A percentile compares a stretch with the other conserved stretches of the same genome.
These are phyloP conservation scores for Penicillium argentinense DNA, from an alignment of 495 filamentous ascomycete species.

Conservation along the genomic window DNA sequence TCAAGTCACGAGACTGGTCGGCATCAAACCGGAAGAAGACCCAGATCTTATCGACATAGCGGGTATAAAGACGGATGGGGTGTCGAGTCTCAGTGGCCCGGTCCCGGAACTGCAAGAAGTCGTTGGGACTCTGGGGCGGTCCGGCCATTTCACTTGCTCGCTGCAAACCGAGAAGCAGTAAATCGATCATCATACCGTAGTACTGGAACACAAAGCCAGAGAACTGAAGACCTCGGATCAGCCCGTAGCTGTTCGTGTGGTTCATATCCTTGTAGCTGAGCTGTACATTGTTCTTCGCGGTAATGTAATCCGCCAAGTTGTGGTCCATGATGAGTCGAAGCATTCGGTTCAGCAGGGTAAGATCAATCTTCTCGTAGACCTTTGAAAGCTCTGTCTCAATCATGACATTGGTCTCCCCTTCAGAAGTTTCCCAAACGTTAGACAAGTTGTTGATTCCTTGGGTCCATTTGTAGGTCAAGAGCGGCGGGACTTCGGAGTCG, in stretches of 20 bases:
- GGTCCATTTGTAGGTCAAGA: conserved; percentile 98
- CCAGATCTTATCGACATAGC: conserved; percentile 99
- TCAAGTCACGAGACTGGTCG: conserved; percentile 92
- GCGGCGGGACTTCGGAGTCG: conserved; percentile 96
- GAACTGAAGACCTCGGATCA: conserved; percentile 97
- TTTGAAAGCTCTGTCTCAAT: conserved; percentile 98
- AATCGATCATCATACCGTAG: conserved; percentile 94
- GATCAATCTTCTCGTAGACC: conserved; percentile 99
- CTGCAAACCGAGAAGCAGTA: conserved; percentile 89
- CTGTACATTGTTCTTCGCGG: conserved; percentile 98
- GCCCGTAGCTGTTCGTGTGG: conserved; percentile 96
- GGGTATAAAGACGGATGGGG: conserved; percentile 92
- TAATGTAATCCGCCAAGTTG: conserved; percentile 98
- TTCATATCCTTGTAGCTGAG: conserved; percentile 99
- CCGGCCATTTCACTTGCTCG: conserved; percentile 96
- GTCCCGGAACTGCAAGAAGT: conserved; percentile 97
- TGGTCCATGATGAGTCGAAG: conserved; percentile 98
- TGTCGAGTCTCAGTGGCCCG: conserved; percentile 86
- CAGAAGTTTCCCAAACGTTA: conserved; percentile 91
- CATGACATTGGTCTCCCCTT: conserved; percentile 98
- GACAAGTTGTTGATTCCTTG: conserved; percentile 99
- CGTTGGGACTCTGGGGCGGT: conserved; percentile 93
- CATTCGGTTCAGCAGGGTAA: conserved; percentile 91
- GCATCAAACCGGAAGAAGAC: conserved; percentile 92
- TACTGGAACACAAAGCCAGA: conserved; percentile 99